Percentiles rank a stretch among this genome's conserved stretches.
These are phyloP conservation scores for Coniferiporia weirii DNA, from an alignment of 1,284 basidiomycete genomes.

Conservation along the genomic window DNA sequence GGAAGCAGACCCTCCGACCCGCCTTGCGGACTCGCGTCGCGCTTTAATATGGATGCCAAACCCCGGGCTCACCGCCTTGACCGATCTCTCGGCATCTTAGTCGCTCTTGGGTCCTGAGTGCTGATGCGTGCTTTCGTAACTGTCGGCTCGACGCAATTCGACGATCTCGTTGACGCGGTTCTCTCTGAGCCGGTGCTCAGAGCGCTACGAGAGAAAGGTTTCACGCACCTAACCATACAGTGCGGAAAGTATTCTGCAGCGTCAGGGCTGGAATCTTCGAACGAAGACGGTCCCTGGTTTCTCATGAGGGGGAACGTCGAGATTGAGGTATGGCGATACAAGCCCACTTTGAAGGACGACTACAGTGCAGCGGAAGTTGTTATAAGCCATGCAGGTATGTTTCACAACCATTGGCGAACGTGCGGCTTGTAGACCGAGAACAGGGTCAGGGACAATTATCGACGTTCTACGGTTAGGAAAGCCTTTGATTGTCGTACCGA, in stretches of 20 bases:
- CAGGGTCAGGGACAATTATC: slow-evolving; percentile 93
- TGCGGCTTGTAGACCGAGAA: neutral
- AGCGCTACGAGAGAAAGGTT: slow-evolving; percentile 49
- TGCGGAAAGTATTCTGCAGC: slow-evolving; percentile 56
- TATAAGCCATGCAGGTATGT: slow-evolving; percentile 88
- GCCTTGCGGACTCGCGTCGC: neutral
- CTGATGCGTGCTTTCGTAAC: slow-evolving; percentile 73
- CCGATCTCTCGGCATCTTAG: no score
- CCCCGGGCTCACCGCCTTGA: no score
- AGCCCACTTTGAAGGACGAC: slow-evolving; percentile 60
- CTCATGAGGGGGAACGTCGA: slow-evolving; percentile 40
- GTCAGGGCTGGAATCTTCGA: slow-evolving; percentile 18
- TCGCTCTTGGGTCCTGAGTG: no score
- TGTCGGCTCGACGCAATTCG: slow-evolving; percentile 88
- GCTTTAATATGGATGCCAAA: neutral
- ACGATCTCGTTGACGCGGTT: slow-evolving; percentile 61
- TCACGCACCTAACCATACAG: slow-evolving; percentile 63
- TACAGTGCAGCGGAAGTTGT: slow-evolving; percentile 70
- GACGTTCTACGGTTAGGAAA: slow-evolving; percentile 76
- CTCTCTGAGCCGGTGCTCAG: slow-evolving; percentile 54
- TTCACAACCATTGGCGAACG: slow-evolving; percentile 4
- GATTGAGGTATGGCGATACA: slow-evolving; percentile 69
- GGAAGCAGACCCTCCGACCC: neutral
- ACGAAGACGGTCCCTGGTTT: slow-evolving; percentile 23
- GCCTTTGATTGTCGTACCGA: slow-evolving; percentile 84